Conservation (phyloP, 139 green algal species). For the Auxenochlorella pyrenoidosa region DNA sequence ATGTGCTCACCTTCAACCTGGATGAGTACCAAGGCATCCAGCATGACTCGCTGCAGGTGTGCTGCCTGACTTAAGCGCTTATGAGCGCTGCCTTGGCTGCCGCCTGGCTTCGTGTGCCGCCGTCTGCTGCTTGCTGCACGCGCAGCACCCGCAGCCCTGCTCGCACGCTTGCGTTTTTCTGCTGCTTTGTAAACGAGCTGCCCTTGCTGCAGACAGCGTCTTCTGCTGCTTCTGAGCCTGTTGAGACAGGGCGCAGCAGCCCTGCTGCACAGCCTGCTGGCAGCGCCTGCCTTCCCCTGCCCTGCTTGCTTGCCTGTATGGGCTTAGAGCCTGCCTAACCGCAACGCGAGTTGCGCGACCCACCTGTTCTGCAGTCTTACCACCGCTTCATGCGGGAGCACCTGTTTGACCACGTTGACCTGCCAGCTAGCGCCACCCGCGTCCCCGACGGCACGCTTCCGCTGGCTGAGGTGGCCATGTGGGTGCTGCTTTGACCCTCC, state of each 20-base stretch:
- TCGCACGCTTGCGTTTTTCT: too few relatives aligned
- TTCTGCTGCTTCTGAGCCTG: too few relatives aligned
- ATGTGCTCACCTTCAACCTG: slow-evolving; percentile 49
- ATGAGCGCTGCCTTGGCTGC: neutral
- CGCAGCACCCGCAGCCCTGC: too few relatives aligned
- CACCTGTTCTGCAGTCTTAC: slow-evolving; percentile 4
- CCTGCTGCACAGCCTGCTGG: too few relatives aligned
- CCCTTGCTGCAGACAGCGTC: too few relatives aligned
- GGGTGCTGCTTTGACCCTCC: neutral
- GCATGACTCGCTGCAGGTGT: slow-evolving; percentile 25
- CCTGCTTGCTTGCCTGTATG: too few relatives aligned
- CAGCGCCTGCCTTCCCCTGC: too few relatives aligned
- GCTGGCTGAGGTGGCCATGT: slow-evolving; percentile 9
- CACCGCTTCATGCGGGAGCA: slow-evolving; percentile 39
- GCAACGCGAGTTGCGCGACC: neutral
- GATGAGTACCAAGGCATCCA: slow-evolving; percentile 39
- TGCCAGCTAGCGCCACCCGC: slow-evolving; percentile 15
- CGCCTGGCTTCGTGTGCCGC: neutral
- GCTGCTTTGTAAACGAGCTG: too few relatives aligned
- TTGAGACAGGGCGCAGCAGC: too few relatives aligned
- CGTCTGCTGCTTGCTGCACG: neutral
- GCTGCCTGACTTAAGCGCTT: neutral
- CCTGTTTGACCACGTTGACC: slow-evolving; percentile 40
- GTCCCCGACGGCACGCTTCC: slow-evolving; percentile 22
- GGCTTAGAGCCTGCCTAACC: too few relatives aligned